Conservation (phyloP, 140 eudicot genomes). For the Flaveria floridana region DNA sequence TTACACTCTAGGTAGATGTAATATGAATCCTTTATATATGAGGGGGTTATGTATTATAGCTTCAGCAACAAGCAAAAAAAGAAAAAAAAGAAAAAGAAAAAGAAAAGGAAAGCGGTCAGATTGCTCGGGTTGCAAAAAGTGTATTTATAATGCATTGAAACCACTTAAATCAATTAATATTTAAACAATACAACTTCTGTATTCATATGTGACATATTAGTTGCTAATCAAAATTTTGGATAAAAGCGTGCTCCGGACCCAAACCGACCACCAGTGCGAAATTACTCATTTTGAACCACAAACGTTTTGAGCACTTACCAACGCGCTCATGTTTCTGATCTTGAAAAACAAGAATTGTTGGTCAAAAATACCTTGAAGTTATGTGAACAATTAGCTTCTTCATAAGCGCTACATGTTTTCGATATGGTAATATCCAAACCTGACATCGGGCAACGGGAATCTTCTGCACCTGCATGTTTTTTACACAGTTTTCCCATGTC, state of each 20-base stretch:
- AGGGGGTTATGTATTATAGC: not conserved
- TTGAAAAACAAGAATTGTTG: conserved; percentile 3
- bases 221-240: conserved; percentile 6
- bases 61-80: not conserved
- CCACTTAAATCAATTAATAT: not conserved
- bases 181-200: not conserved
- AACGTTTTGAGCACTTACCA: not conserved
- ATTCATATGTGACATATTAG: not conserved
- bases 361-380: conserved; percentile 60
- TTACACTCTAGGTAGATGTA: not conserved
- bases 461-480: conserved; percentile 55
- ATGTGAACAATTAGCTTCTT: conserved; percentile 42
- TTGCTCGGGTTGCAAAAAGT: not conserved
- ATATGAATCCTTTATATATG: not conserved
- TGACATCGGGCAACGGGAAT: conserved; percentile 79
- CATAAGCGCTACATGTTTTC: conserved; percentile 45
- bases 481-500: conserved; percentile 12
- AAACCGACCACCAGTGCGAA: not conserved
- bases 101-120: not conserved
- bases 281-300: conserved; percentile 1
- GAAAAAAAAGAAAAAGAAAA: not conserved
- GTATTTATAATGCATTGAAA: not conserved
- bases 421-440: conserved; percentile 64
- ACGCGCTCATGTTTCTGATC: conserved; percentile 7
- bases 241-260: not conserved